phyloP scores from a whole-genome alignment of 352 stramenopile genomes.

The Globisporangium alternatum region DNA sequence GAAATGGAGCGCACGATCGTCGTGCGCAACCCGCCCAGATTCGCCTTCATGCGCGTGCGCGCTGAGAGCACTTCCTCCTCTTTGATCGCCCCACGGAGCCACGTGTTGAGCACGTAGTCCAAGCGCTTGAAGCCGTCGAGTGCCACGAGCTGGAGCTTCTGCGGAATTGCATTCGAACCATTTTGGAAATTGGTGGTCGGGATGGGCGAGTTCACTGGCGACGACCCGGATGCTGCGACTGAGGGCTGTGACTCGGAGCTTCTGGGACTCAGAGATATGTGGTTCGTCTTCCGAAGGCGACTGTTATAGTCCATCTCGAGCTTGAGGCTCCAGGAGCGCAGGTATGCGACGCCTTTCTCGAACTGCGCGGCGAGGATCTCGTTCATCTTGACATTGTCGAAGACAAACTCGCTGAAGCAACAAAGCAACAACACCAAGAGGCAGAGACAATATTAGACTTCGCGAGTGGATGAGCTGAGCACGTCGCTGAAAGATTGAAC shows the following conservation, averaged over 20 bases:
- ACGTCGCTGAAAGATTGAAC: slow-evolving; percentile 4
- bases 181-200: neutral
- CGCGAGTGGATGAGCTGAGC: neutral
- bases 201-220: neutral
- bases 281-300: neutral
- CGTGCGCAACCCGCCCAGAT: slow-evolving; percentile 17
- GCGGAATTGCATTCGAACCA: neutral
- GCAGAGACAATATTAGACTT: neutral
- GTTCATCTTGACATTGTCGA: slow-evolving; percentile 45
- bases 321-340: slow-evolving; percentile 44
- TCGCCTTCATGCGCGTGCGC: slow-evolving; percentile 12
- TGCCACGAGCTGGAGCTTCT: slow-evolving; percentile 9
- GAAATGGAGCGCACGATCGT: slow-evolving; percentile 19
- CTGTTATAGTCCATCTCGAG: slow-evolving; percentile 55
- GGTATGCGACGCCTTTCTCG: slow-evolving; percentile 42
- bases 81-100: slow-evolving; percentile 10
- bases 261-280: neutral
- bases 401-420: slow-evolving; percentile 30
- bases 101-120: slow-evolving; percentile 16
- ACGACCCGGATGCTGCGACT: neutral
- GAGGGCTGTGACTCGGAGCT: slow-evolving; percentile 2
- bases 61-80: slow-evolving; percentile 12
- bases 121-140: slow-evolving; percentile 20
- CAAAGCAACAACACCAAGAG: neutral
- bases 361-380: slow-evolving; percentile 39